These are phyloP conservation scores for Microdochium trichocladiopsis DNA, from an alignment of 2,329 filamentous ascomycete genomes.

Conservation along the genomic window DNA sequence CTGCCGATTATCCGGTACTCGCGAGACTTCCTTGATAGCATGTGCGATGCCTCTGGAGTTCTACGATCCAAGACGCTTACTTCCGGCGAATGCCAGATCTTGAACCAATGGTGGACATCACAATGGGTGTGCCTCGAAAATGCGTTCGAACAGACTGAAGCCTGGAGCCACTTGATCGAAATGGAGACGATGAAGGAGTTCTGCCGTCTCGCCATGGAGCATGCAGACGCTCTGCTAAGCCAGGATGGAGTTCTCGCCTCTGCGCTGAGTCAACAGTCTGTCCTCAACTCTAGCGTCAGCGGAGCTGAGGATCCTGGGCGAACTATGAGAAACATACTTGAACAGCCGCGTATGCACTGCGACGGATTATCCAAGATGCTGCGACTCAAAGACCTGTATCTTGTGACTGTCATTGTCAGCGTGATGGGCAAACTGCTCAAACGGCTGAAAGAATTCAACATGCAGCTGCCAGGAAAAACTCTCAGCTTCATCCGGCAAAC, in stretches of 20 bases:
- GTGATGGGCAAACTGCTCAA: constrained; percentile 79
- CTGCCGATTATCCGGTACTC: constrained; percentile 49
- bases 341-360: constrained; percentile 53
- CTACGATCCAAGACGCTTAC: constrained; percentile 49
- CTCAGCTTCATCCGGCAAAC: constrained; percentile 58
- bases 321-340: constrained; percentile 44
- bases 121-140: constrained; percentile 77
- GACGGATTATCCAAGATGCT: constrained; percentile 82
- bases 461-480: constrained; percentile 59
- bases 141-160: constrained; percentile 76
- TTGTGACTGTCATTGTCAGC: constrained; percentile 74
- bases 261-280: constrained; percentile 39
- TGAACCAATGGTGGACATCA: constrained; percentile 75
- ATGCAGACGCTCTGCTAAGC: constrained; percentile 77
- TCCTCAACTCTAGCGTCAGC: constrained; percentile 16
- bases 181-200: constrained; percentile 83
- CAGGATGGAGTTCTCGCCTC: constrained; percentile 79
- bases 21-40: constrained; percentile 46
- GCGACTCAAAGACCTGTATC: constrained; percentile 78
- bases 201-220: constrained; percentile 90
- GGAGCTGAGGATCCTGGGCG: constrained; percentile 25
- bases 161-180: constrained; percentile 72
- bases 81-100: constrained; percentile 53
- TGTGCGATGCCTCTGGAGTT: constrained; percentile 51
- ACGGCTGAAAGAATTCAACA: constrained; percentile 69